A percentile compares a stretch with the other conserved stretches of the same genome.
Conservation (phyloP, 1,139 yeast genomes). For the Pichia sp. region DNA sequence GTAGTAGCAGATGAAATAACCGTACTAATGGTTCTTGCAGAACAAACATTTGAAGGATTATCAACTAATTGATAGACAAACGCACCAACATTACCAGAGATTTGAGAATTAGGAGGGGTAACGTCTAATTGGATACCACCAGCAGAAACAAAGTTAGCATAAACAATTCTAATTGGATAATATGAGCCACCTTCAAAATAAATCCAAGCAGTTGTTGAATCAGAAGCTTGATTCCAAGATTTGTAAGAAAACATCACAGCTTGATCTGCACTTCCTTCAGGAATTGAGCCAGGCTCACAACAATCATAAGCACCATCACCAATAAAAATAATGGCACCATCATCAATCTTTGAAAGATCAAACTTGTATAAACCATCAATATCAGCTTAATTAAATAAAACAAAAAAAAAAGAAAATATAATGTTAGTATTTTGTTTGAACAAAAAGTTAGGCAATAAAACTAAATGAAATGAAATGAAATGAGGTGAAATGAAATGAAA, state of each 20-base stretch:
- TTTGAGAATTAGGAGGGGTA: constrained; percentile 15
- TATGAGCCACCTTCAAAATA: constrained; percentile 9
- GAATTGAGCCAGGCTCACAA: constrained; percentile 19
- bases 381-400: constrained; percentile 11
- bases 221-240: neutral
- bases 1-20: constrained; percentile 3
- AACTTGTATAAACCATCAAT: constrained; percentile 25
- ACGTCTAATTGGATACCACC: constrained; percentile 14
- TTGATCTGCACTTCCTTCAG: constrained; percentile 2
- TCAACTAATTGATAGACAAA: constrained; percentile 11
- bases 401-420: neutral
- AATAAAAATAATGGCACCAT: constrained; percentile 23
- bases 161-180: constrained; percentile 18
- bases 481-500: neutral
- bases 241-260: constrained; percentile 4
- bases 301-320: constrained; percentile 28
- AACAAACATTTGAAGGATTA: constrained; percentile 6
- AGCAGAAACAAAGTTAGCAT: constrained; percentile 1
- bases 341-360: constrained; percentile 22
- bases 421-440: neutral
- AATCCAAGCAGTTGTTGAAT: neutral
- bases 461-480: neutral
- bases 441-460: too few relatives aligned
- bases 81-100: constrained; percentile 3
- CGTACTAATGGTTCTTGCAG: constrained; percentile 1